These are phyloP conservation scores for Raphanus hybrid DNA, from an alignment of 441 rosid species.

Conservation along the genomic window DNA sequence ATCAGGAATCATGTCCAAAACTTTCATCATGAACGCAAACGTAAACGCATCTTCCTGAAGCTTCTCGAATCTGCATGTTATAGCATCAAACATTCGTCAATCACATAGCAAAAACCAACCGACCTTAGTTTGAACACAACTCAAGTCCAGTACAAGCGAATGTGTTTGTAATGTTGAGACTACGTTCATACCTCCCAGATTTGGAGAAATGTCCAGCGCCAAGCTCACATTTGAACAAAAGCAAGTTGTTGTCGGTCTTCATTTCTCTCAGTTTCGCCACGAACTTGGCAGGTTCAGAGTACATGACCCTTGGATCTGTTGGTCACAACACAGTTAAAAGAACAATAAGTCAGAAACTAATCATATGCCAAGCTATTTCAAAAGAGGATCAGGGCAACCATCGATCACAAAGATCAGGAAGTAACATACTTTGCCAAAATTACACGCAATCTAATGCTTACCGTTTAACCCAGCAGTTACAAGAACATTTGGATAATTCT, in stretches of 20 bases:
- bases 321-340: not conserved
- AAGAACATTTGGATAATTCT: no score
- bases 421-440: constrained; percentile 4
- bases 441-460: not conserved
- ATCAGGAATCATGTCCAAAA: constrained; percentile 68
- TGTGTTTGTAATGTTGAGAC: not conserved
- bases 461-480: no score
- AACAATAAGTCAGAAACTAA: not conserved
- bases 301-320: constrained; percentile 90
- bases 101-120: constrained; percentile 8
- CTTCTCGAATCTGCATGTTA: constrained; percentile 80
- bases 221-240: constrained; percentile 84
- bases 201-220: constrained; percentile 97
- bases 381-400: not conserved
- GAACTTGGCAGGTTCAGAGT: constrained; percentile 87
- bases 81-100: not conserved
- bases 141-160: not conserved
- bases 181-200: constrained; percentile 75
- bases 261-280: constrained; percentile 88
- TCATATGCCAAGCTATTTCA: not conserved
- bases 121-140: not conserved
- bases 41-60: constrained; percentile 83
- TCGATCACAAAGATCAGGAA: not conserved
- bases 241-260: constrained; percentile 75
- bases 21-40: constrained; percentile 70